These are phyloP conservation scores for Trichoderma afroharzianum DNA, from an alignment of 2,329 filamentous ascomycete genomes.

Conservation along the genomic window DNA sequence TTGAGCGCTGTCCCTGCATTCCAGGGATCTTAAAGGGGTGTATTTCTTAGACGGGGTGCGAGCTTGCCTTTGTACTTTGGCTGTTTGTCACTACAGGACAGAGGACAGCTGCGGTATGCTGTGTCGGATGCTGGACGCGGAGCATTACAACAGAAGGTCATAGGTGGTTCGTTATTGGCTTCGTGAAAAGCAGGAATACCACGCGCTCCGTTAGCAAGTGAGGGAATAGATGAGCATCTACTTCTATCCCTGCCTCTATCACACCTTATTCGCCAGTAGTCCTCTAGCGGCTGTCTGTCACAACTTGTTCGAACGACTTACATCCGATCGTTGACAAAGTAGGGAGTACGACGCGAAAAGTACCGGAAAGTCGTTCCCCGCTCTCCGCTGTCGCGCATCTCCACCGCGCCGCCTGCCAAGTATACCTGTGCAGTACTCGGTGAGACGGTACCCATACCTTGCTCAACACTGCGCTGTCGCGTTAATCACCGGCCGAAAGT, in stretches of 20 bases:
- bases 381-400: background rate
- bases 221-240: background rate
- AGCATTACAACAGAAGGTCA: background rate
- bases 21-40: background rate
- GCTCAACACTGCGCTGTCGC: background rate
- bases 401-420: background rate
- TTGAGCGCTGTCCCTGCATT: slow-evolving; percentile 1
- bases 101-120: background rate
- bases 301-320: background rate
- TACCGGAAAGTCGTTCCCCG: slow-evolving; percentile 9
- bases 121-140: background rate
- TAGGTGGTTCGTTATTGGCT: background rate
- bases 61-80: background rate
- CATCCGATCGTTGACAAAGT: background rate
- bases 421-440: slow-evolving; percentile 1
- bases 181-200: background rate
- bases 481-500: background rate
- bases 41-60: slow-evolving; percentile 4
- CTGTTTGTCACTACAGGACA: background rate
- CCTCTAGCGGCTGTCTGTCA: background rate
- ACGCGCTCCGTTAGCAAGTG: background rate
- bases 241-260: background rate
- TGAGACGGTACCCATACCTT: slow-evolving; percentile 10
- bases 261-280: background rate
- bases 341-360: background rate